Evolutionary conservation across 768 basidiomycete genomes (phyloP), one percentile per base, ranked within the genome.

Genomic region (Rubroboletus satanas): DNA sequence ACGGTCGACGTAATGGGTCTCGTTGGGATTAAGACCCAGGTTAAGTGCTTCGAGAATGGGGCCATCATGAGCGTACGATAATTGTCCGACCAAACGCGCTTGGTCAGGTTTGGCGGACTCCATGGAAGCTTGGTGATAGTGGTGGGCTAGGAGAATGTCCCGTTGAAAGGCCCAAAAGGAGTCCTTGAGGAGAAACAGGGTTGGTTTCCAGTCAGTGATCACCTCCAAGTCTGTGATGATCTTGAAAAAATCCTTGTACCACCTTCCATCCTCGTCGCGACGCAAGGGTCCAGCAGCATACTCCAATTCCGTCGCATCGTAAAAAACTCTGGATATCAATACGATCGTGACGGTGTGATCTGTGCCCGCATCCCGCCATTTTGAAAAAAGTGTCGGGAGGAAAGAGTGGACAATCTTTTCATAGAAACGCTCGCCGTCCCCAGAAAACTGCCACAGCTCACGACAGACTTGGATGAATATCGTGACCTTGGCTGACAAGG

Each of bases 341-440:
- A 98, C 91, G 61, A 99, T 90, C 17, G 94, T 94, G 52, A 96
- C 89, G 8, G 87, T 90, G 65, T 99, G 97, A 49, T 93, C 95
- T 28, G 96, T 91, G 35, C 86, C 84, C 5, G 86, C 80, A 52
- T 88, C 85, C 43, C 81, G 77, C 94, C 94, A 98, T 58, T 85
- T 87, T 11, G 80, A 70, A 63, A 98, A 94, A 4, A 98, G 80
- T 14, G 88, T 82, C 1, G 96, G 94, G 8, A 99, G 82, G 74
- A 98, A 98, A 4, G 94, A 92, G 67, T 98, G 94, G 3, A 96
- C 88, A n/a, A 96, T 90, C 74, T 98, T 98, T 69, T 98, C 97
- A 66, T 92, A 88, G 72, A 88, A 93, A 6, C 95, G 83, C 69
- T 97, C 94, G 23, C 97, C 97, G 57, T 98, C 97, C 35, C 91